Evolutionary conservation across 306 rosid species (phyloP), one percentile per base, ranked within the genome.

Genomic region (Cucumis melo): DNA sequence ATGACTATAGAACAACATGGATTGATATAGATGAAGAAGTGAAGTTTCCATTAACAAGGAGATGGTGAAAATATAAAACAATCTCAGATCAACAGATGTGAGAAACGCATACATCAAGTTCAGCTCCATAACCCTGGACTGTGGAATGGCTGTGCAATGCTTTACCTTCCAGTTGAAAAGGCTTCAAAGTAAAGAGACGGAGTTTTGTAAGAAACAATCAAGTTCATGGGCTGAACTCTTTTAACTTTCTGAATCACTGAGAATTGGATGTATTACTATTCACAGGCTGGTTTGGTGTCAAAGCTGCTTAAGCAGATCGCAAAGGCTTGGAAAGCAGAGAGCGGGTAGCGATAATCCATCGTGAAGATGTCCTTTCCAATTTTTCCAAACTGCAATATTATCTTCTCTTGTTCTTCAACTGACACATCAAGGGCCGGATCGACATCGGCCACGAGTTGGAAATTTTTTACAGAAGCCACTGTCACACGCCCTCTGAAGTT

Each of bases 321-420:
- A 19, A 92, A 94, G 46, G 97, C 99, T 80, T 92, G 99, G 82
- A 92, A 94, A 71, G 93, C 89, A 57, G 96, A 92, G 73, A 94
- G 86, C 5, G 99, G 99, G 79, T 94, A 92, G 16, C 91, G 85
- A 73, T 94, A 91, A 86, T 93, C 98, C 97, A 93, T 86, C 21
- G 97, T 88, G 80, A 94, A 91, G 75, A 91, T 88, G 82, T 94
- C 97, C 80, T 88, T 86, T 21, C 95, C 98, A 14, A 94, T 86
- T 84, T 94, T 91, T 16, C 96, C 96, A 79, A 94, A 91, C 88
- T 91, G 93, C 82, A 91, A 77, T 70, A 91, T 90, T 53, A 90
- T 90, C 84, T 81, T 89, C 68, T 94, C 98, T 80, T 87, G 91
- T 81, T 91, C 91, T 42, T 84, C 87, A 9, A 82, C 83, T 14